phyloP scores from a whole-genome alignment of 2,329 filamentous ascomycete genomes.

The Penicillium sp. region DNA sequence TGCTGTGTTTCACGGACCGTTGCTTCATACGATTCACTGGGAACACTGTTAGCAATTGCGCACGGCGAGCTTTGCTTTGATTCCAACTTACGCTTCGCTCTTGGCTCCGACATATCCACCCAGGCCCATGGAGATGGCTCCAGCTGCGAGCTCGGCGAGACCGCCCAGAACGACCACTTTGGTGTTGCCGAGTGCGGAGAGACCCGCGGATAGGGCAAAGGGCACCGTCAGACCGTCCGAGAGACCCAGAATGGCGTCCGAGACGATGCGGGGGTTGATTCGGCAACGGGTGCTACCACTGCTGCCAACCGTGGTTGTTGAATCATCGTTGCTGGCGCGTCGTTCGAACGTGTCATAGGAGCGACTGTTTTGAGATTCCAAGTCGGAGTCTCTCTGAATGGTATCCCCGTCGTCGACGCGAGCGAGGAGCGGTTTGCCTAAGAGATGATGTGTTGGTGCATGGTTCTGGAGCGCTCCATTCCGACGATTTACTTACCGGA shows the following conservation, averaged over 20 bases:
- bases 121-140: conserved; percentile 76
- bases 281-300: conserved; percentile 31
- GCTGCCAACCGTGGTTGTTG: conserved; percentile 18
- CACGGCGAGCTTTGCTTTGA: not conserved
- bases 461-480: not conserved
- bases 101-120: conserved; percentile 69
- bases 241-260: conserved; percentile 71
- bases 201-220: conserved; percentile 74
- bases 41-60: not conserved
- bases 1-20: conserved; percentile 47
- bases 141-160: conserved; percentile 73
- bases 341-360: conserved; percentile 38
- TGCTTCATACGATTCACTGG: conserved; percentile 47
- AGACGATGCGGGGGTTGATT: conserved; percentile 48
- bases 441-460: conserved; percentile 4
- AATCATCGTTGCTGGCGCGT: conserved; percentile 24
- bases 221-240: conserved; percentile 78
- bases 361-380: conserved; percentile 34
- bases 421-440: conserved; percentile 38
- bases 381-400: conserved; percentile 23
- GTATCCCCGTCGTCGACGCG: conserved; percentile 26
- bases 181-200: conserved; percentile 62
- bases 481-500: conserved; percentile 9
- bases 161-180: conserved; percentile 70
- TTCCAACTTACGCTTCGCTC: conserved; percentile 49